These are phyloP conservation scores for Dovyalis caffra DNA, from an alignment of 345 rosid species.

Conservation along the genomic window DNA sequence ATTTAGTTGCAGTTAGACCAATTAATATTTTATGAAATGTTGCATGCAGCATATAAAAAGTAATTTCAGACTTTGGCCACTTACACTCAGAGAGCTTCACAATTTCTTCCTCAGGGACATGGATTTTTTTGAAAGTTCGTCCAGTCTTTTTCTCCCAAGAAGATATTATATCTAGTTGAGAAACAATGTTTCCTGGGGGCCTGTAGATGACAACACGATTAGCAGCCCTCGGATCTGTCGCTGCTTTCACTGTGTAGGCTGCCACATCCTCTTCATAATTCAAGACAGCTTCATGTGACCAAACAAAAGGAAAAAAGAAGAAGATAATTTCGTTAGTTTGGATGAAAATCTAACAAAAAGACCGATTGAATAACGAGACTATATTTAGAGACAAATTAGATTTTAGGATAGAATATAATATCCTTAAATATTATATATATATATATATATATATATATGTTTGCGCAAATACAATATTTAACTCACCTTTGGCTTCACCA, in stretches of 20 bases:
- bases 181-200: slow-evolving; percentile 27
- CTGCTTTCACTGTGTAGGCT: slow-evolving; percentile 32
- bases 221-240: slow-evolving; percentile 30
- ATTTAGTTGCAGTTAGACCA: too few species aligned
- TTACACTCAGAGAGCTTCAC: slow-evolving; percentile 27
- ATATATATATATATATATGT: too few species aligned
- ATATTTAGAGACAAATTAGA: too few species aligned
- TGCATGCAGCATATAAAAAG: too few species aligned
- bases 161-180: slow-evolving; percentile 30
- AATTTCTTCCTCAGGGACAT: slow-evolving; percentile 30
- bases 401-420: too few species aligned
- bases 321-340: too few species aligned
- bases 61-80: neutral
- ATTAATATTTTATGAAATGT: too few species aligned
- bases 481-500: slow-evolving; percentile 36
- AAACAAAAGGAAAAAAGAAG: neutral
- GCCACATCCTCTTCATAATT: slow-evolving; percentile 40
- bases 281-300: slow-evolving; percentile 21
- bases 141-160: slow-evolving; percentile 39
- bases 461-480: too few species aligned
- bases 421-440: too few species aligned
- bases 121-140: slow-evolving; percentile 9
- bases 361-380: too few species aligned
- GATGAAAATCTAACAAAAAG: too few species aligned
- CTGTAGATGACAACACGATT: slow-evolving; percentile 29